These are phyloP conservation scores for Lithohypha guttulata DNA, from an alignment of 2,329 filamentous ascomycete species.

Conservation along the genomic window DNA sequence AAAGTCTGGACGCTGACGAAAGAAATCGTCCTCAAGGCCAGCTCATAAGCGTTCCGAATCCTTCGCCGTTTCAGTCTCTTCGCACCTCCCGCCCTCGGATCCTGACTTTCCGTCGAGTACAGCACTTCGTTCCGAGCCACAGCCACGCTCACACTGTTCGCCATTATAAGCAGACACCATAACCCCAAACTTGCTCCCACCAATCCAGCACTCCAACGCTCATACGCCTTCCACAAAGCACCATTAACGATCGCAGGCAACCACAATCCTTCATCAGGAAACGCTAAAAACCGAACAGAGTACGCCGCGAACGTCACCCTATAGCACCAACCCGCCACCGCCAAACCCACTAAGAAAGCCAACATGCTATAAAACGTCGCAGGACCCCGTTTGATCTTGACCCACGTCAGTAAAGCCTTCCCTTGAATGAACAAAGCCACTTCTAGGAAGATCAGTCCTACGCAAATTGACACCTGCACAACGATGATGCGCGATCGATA, in stretches of 20 bases:
- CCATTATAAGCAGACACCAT: constrained; percentile 1
- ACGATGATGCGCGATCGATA: neutral
- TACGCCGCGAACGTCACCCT: neutral
- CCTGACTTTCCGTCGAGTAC: neutral
- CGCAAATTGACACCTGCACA: too few relatives aligned
- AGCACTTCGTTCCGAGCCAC: neutral
- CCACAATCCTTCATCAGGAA: neutral
- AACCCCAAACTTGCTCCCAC: neutral
- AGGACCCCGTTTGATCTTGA: neutral
- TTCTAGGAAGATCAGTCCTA: neutral
- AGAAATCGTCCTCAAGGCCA: constrained; percentile 1
- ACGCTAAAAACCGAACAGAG: neutral
- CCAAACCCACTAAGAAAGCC: neutral
- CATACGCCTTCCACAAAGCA: neutral
- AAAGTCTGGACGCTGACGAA: constrained; percentile 5
- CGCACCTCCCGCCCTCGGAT: neutral
- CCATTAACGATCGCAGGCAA: neutral
- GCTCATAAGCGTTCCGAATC: constrained; percentile 2
- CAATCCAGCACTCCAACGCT: neutral
- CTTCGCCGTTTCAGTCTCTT: neutral
- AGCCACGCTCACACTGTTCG: neutral
- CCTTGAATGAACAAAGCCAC: constrained; percentile 1
- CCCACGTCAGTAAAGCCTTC: neutral
- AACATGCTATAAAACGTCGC: neutral
- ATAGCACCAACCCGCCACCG: neutral